These are phyloP conservation scores for Arabidopsis hybrid DNA, from an alignment of 441 rosid genomes.

Conservation along the genomic window DNA sequence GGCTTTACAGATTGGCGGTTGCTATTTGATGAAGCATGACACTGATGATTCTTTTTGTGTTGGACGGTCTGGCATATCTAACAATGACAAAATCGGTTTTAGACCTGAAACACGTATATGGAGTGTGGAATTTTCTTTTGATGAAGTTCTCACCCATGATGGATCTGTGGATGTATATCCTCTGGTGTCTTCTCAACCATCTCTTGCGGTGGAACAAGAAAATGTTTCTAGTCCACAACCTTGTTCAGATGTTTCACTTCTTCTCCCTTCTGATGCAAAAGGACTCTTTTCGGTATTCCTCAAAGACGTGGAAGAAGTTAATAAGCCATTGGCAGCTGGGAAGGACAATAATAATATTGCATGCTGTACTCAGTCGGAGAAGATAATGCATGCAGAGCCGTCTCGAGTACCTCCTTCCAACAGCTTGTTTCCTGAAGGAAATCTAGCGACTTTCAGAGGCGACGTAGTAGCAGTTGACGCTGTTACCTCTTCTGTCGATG, in stretches of 20 bases:
- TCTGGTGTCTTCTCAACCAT: constrained; percentile 41
- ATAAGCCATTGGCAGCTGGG: constrained; percentile 40
- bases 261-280: constrained; percentile 53
- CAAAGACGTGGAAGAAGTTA: constrained; percentile 49
- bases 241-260: constrained; percentile 62
- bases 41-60: constrained; percentile 59
- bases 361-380: constrained; percentile 28
- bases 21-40: constrained; percentile 67
- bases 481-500: constrained; percentile 44
- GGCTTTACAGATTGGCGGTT: constrained; percentile 79
- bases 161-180: constrained; percentile 44
- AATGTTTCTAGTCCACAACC: constrained; percentile 31
- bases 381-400: constrained; percentile 31
- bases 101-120: constrained; percentile 55
- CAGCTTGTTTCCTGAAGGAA: constrained; percentile 68
- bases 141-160: constrained; percentile 45
- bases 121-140: constrained; percentile 63
- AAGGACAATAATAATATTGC: constrained; percentile 46
- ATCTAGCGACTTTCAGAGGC: constrained; percentile 62
- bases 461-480: constrained; percentile 61
- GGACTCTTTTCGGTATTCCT: constrained; percentile 50
- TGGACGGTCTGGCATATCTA: constrained; percentile 44
- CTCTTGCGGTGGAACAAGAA: constrained; percentile 41
- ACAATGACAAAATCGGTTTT: constrained; percentile 52
- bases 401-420: constrained; percentile 45